A percentile compares a stretch with the other conserved stretches of the same genome.
Conservation (phyloP, 2,329 filamentous ascomycete genomes). For the Fusarium sp. region DNA sequence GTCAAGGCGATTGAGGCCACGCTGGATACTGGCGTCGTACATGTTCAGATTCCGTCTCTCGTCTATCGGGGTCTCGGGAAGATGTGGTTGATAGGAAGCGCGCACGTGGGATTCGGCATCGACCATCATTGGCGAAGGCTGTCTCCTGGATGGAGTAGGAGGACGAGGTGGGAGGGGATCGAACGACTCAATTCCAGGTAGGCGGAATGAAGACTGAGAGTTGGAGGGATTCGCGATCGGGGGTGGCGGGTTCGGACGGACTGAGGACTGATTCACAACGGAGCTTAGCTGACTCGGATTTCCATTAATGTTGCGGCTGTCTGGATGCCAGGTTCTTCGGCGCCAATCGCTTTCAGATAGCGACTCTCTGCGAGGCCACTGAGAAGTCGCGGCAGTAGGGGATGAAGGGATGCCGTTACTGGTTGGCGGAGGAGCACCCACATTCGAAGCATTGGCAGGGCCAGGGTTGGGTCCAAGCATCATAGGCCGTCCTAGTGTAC, state of each 20-base stretch:
- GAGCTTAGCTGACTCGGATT: slow-evolving; percentile 79
- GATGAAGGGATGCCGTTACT: slow-evolving; percentile 70
- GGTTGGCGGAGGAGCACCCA: slow-evolving; percentile 64
- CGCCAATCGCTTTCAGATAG: slow-evolving; percentile 80
- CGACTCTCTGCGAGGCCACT: slow-evolving; percentile 74
- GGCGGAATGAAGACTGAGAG: slow-evolving; percentile 70
- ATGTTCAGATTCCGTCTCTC: slow-evolving; percentile 64
- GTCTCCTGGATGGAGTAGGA: slow-evolving; percentile 70
- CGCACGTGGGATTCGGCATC: slow-evolving; percentile 63
- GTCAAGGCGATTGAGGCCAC: slow-evolving; percentile 73
- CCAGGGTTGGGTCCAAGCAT: slow-evolving; percentile 65
- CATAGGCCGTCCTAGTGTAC: slow-evolving; percentile 65
- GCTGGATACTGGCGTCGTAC: slow-evolving; percentile 75
- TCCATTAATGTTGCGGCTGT: slow-evolving; percentile 72
- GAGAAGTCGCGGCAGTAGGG: slow-evolving; percentile 72
- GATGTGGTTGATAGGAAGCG: slow-evolving; percentile 43
- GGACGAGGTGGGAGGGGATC: slow-evolving; percentile 77
- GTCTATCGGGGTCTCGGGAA: slow-evolving; percentile 52
- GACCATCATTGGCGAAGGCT: slow-evolving; percentile 80
- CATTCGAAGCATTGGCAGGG: slow-evolving; percentile 65
- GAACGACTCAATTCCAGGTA: slow-evolving; percentile 94
- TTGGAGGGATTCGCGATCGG: slow-evolving; percentile 59
- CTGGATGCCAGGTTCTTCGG: slow-evolving; percentile 90
- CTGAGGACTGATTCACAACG: slow-evolving; percentile 75
- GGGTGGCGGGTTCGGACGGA: slow-evolving; percentile 65